Evolutionary conservation across 495 filamentous ascomycete species (phyloP).

Genomic region (Talaromyces trachyspermus): DNA sequence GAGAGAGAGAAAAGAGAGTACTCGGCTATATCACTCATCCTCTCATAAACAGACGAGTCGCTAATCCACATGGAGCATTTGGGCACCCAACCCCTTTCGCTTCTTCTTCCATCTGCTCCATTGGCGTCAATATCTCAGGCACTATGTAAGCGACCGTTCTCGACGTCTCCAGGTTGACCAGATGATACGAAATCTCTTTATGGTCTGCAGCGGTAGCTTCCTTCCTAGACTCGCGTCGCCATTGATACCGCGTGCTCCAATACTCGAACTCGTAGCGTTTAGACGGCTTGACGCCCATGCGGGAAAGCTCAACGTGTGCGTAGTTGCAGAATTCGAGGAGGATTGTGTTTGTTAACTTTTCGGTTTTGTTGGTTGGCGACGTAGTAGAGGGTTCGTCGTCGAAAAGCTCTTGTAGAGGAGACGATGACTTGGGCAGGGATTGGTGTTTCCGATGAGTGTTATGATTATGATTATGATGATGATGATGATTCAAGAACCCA

Average conservation of each 20-base stretch:
- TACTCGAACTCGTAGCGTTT: slow-evolving; percentile 89
- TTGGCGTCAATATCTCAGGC: slow-evolving; percentile 65
- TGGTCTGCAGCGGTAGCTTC: slow-evolving; percentile 50
- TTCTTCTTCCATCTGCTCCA: slow-evolving; percentile 65
- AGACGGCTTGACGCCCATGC: slow-evolving; percentile 58
- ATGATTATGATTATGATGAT: neutral
- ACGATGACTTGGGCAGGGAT: slow-evolving; percentile 53
- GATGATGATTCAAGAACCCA: neutral
- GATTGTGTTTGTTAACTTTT: slow-evolving; percentile 57
- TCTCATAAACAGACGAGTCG: slow-evolving; percentile 58
- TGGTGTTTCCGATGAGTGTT: slow-evolving; percentile 37
- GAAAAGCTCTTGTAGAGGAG: slow-evolving; percentile 40
- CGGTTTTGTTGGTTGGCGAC: slow-evolving; percentile 15
- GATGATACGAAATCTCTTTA: slow-evolving; percentile 65
- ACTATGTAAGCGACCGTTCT: slow-evolving; percentile 73
- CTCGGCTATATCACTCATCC: slow-evolving; percentile 79
- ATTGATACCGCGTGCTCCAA: slow-evolving; percentile 80
- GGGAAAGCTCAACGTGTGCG: slow-evolving; percentile 77
- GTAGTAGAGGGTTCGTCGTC: slow-evolving; percentile 31
- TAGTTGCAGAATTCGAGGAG: slow-evolving; percentile 97
- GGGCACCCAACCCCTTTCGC: slow-evolving; percentile 85
- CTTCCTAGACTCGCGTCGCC: slow-evolving; percentile 66
- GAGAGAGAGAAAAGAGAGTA: slow-evolving; percentile 37
- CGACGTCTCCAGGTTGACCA: slow-evolving; percentile 59
- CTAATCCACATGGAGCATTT: slow-evolving; percentile 85